A percentile compares a stretch with the other conserved stretches of the same genome.
Conservation (phyloP, 1,284 basidiomycete genomes). For the Ceratobasidium papillatum region DNA sequence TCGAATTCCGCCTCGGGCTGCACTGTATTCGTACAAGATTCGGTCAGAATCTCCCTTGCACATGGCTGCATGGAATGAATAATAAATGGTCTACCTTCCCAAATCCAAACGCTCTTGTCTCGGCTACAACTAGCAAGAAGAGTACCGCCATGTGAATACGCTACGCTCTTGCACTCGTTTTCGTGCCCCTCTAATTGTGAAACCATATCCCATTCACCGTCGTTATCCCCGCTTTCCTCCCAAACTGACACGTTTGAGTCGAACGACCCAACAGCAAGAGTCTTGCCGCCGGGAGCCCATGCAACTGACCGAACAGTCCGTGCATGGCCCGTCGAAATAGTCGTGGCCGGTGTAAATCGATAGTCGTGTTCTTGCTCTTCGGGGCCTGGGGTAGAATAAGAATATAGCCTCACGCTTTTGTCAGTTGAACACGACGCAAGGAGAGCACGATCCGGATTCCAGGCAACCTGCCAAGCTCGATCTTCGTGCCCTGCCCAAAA, state of each 20-base stretch:
- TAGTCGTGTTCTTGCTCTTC: slow-evolving; percentile 48
- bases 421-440: slow-evolving; percentile 95
- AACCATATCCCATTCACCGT: slow-evolving; percentile 85
- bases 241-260: slow-evolving; percentile 94
- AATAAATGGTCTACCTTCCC: slow-evolving; percentile 79
- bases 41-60: not conserved
- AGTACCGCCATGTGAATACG: slow-evolving; percentile 80
- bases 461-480: slow-evolving; percentile 88
- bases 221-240: slow-evolving; percentile 65
- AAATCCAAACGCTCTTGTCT: slow-evolving; percentile 99
- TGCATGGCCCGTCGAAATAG: slow-evolving; percentile 84
- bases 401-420: slow-evolving; percentile 88
- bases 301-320: slow-evolving; percentile 91
- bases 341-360: slow-evolving; percentile 65
- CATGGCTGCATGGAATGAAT: not conserved
- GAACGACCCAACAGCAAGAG: slow-evolving; percentile 94
- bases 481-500: slow-evolving; percentile 75
- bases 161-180: slow-evolving; percentile 95
- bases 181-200: slow-evolving; percentile 95
- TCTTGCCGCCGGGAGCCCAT: slow-evolving; percentile 89
- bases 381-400: slow-evolving; percentile 60
- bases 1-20: slow-evolving; percentile 95
- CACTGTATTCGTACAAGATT: slow-evolving; percentile 57
- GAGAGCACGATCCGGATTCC: slow-evolving; percentile 86
- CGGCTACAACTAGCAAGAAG: slow-evolving; percentile 92